These are phyloP conservation scores for Austroboletus olivaceoglutinosus DNA, from an alignment of 1,284 basidiomycete genomes.

Conservation along the genomic window DNA sequence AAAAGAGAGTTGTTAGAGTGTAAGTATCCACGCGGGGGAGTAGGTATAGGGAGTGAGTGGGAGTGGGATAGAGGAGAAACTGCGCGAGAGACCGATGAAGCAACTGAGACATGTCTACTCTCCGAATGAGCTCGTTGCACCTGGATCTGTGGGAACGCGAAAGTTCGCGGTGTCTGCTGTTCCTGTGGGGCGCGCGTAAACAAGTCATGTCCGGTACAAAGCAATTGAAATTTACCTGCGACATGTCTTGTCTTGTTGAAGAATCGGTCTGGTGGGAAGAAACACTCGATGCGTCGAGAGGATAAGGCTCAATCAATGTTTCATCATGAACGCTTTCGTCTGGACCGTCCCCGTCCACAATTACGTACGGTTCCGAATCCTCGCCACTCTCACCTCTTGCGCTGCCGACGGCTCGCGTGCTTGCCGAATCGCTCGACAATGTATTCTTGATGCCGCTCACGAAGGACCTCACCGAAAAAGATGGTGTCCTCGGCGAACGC, in stretches of 20 bases:
- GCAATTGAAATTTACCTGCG: too few species aligned
- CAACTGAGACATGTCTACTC: background rate
- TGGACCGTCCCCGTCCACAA: constrained; percentile 22
- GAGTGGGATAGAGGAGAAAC: constrained; percentile 29
- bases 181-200: constrained; percentile 4
- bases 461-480: constrained; percentile 25
- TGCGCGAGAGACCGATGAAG: constrained; percentile 7
- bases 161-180: constrained; percentile 17
- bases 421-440: constrained; percentile 1
- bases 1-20: background rate
- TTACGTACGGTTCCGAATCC: constrained; percentile 25
- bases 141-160: constrained; percentile 27
- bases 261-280: constrained; percentile 7
- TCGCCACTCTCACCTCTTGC: background rate
- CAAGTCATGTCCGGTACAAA: too few species aligned
- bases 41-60: constrained; percentile 19
- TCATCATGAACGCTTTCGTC: constrained; percentile 11
- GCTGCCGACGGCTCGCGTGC: too few species aligned
- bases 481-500: background rate
- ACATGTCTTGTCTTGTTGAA: too few species aligned
- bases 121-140: constrained; percentile 24
- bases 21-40: constrained; percentile 18
- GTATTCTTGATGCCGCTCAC: constrained; percentile 24
- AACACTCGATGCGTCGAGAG: constrained; percentile 20
- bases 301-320: constrained; percentile 20